These are phyloP conservation scores for Quercus aquifolioides DNA, from an alignment of 306 rosid genomes.

Conservation along the genomic window DNA sequence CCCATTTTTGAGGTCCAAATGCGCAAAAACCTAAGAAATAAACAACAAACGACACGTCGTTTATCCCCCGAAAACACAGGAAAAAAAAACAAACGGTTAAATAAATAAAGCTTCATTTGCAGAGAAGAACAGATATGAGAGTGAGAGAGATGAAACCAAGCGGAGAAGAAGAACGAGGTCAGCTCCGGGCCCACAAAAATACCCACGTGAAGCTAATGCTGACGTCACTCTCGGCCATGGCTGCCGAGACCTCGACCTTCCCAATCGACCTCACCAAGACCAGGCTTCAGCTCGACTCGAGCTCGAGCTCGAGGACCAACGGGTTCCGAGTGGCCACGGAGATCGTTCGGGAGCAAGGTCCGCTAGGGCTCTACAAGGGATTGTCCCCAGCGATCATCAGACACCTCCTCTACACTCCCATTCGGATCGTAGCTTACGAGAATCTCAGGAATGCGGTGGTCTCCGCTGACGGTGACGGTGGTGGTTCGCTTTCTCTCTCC, in stretches of 20 bases:
- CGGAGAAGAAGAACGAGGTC: neutral
- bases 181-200: neutral
- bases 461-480: conserved; percentile 14
- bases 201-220: conserved; percentile 45
- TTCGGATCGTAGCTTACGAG: conserved; percentile 78
- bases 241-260: conserved; percentile 84
- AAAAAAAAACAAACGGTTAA: too few species aligned
- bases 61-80: too few species aligned
- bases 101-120: too few species aligned
- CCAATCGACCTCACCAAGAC: conserved; percentile 83
- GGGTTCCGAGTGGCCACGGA: conserved; percentile 55
- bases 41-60: too few species aligned
- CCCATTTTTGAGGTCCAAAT: too few species aligned
- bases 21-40: too few species aligned
- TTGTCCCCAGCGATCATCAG: conserved; percentile 77
- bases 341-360: conserved; percentile 60
- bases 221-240: conserved; percentile 71
- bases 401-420: conserved; percentile 76
- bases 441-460: conserved; percentile 38
- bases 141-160: conserved; percentile 25
- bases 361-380: conserved; percentile 71
- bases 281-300: conserved; percentile 72
- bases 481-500: conserved; percentile 44
- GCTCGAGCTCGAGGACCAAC: conserved; percentile 42
- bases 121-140: too few species aligned